Evolutionary conservation across 192 early-diverging fungal species (phyloP), one percentile per base, ranked within the genome.

Genomic region (Backusella westeae): DNA sequence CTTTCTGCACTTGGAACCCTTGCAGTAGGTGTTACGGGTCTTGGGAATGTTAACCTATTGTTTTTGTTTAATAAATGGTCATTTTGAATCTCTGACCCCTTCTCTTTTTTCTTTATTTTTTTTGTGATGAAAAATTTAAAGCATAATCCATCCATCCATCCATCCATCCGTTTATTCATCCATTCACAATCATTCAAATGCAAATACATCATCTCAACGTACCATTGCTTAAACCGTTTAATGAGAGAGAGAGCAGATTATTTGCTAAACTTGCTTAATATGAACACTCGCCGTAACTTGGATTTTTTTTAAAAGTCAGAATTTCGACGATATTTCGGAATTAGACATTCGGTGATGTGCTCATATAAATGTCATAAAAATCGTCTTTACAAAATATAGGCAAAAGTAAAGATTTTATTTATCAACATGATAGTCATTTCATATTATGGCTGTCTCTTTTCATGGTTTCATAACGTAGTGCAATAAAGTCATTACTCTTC

Each of bases 11-110:
- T 91, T 91, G 87, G 89, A 88, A 86, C 96, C 94, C 93, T 97
- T 97, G 93, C 98, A 99, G 95, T 91, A 98, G 87, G 98, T 99
- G 93, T 99, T 99, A 83, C 98, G 91, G 90, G 96, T 98, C 90
- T 99, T 99, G 85, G 98, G 97, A 82, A 99, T 95, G 94, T 99
- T 98, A 88, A 98, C 97, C 97, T 92, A 84, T 32, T 63, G 4
- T 19, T 14, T 19, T 39, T 39, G 23, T 59, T 59, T 39, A 39
- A 39, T 39, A 59, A 59, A 12, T 44, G 4, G 53, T 59, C 21
- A 59, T 26, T 26, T 21, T 26, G 56, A 26, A 26, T 59, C n/a
- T 26, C 1, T 21, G 3, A 3, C 21, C 19, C 21, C 8, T 23
- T n/a, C 4, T 59, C 6, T 12, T 12, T 3, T 59, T 59, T 59